Evolutionary conservation across 805 yeast genomes (phyloP).

Genomic region (Hanseniaspora occidentalis): DNA sequence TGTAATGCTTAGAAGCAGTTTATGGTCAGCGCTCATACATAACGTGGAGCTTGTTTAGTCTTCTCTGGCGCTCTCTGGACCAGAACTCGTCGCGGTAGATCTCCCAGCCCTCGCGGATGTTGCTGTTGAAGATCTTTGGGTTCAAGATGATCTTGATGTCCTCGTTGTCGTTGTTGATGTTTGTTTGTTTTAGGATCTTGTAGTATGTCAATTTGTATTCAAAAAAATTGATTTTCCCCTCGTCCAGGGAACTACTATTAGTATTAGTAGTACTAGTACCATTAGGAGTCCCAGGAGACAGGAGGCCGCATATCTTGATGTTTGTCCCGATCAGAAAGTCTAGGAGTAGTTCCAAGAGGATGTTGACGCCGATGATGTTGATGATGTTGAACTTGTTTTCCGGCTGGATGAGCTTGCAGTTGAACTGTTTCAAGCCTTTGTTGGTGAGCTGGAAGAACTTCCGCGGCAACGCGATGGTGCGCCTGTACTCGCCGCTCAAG

Average conservation of each 20-base stretch:
- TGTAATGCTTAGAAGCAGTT: neutral
- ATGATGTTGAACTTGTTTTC: constrained; percentile 13
- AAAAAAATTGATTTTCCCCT: constrained; percentile 4
- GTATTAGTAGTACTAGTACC: constrained; percentile 47
- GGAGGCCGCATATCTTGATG: too few species aligned
- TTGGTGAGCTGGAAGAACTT: constrained; percentile 72
- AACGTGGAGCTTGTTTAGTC: constrained; percentile 26
- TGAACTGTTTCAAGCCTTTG: constrained; percentile 76
- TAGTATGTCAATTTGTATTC: constrained; percentile 6
- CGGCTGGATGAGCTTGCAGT: constrained; percentile 62
- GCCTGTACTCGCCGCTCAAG: constrained; percentile 77
- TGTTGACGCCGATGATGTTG: neutral
- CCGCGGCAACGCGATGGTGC: constrained; percentile 75
- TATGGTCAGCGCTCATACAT: constrained; percentile 4
- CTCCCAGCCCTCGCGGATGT: constrained; percentile 90
- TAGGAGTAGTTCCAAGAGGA: neutral
- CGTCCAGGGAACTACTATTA: neutral
- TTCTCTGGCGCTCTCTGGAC: constrained; percentile 67
- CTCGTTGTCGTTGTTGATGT: constrained; percentile 5
- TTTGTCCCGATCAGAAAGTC: constrained; percentile 17
- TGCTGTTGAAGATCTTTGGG: constrained; percentile 71
- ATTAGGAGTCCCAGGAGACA: too few species aligned
- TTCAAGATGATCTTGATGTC: constrained; percentile 73
- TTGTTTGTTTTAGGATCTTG: constrained; percentile 6
- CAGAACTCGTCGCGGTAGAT: constrained; percentile 86